Conservation (phyloP, 768 basidiomycete species). For the Hygrophorus pudorinus region DNA sequence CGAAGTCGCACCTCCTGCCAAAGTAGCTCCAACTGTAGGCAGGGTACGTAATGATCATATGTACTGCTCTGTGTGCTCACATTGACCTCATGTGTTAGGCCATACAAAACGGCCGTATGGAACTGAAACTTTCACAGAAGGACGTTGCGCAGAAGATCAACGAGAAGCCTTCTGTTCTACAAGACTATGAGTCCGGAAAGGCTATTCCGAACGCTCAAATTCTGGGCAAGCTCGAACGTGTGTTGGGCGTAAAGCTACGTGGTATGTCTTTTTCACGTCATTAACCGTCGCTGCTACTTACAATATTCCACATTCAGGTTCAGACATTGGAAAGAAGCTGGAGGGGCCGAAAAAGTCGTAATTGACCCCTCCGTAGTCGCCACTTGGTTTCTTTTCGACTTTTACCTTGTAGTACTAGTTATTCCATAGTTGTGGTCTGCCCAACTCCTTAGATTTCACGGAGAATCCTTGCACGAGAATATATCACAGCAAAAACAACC, state of each 20-base stretch:
- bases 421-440: neutral
- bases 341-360: constrained; percentile 67
- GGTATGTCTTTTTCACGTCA: constrained; percentile 37
- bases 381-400: neutral
- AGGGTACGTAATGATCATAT: constrained; percentile 39
- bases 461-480: too few relatives aligned
- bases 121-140: constrained; percentile 78
- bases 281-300: neutral
- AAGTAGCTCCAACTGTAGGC: constrained; percentile 63
- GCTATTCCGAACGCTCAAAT: constrained; percentile 84
- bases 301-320: constrained; percentile 29
- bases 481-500: constrained; percentile 1
- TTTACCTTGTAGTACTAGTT: neutral
- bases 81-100: constrained; percentile 35
- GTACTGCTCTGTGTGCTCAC: constrained; percentile 5
- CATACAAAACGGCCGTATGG: constrained; percentile 72
- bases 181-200: constrained; percentile 84
- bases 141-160: constrained; percentile 90
- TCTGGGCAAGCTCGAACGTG: constrained; percentile 81
- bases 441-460: neutral
- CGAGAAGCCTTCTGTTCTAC: constrained; percentile 80
- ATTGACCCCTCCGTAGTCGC: constrained; percentile 6
- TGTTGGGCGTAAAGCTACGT: constrained; percentile 79
- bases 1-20: constrained; percentile 87
- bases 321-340: constrained; percentile 82